A percentile compares a stretch with the other conserved stretches of the same genome.
Conservation (phyloP, 179 eudicot genomes). For the Spergularia azorica region DNA sequence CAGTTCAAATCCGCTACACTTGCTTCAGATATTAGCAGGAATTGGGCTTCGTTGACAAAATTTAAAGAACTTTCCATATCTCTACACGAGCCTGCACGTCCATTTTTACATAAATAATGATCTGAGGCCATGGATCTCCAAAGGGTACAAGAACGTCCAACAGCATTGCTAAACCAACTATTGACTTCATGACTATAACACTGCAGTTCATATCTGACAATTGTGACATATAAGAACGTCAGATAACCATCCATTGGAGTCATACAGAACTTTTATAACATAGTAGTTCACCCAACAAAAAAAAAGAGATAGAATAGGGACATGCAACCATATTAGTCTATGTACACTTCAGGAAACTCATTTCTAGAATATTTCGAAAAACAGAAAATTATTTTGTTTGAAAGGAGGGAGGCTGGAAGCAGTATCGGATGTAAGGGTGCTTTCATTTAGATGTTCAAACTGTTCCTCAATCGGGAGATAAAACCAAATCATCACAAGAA, state of each 20-base stretch:
- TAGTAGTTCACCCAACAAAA: background rate
- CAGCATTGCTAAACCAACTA: slow-evolving; percentile 81
- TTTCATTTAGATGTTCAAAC: too few relatives aligned
- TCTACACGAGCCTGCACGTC: slow-evolving; percentile 51
- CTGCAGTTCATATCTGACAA: slow-evolving; percentile 64
- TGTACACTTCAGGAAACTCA: background rate
- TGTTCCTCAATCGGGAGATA: too few relatives aligned
- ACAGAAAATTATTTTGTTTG: too few relatives aligned
- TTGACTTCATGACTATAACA: slow-evolving; percentile 60
- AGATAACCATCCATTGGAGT: background rate
- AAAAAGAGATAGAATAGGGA: background rate
- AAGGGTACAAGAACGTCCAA: slow-evolving; percentile 79
- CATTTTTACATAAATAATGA: slow-evolving; percentile 29
- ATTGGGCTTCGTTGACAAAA: slow-evolving; percentile 95
- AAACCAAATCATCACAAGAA: too few relatives aligned
- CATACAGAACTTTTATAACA: background rate
- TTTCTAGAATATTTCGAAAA: background rate
- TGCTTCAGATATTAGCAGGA: slow-evolving; percentile 81
- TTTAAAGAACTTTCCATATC: slow-evolving; percentile 58
- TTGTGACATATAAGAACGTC: slow-evolving; percentile 15
- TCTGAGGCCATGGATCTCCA: slow-evolving; percentile 52
- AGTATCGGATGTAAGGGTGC: background rate
- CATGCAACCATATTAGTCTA: background rate
- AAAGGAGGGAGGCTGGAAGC: background rate
- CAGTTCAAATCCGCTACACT: slow-evolving; percentile 79